Evolutionary conservation across 148 eudicot species (phyloP).

Genomic region (Salicornia ramosissima): DNA sequence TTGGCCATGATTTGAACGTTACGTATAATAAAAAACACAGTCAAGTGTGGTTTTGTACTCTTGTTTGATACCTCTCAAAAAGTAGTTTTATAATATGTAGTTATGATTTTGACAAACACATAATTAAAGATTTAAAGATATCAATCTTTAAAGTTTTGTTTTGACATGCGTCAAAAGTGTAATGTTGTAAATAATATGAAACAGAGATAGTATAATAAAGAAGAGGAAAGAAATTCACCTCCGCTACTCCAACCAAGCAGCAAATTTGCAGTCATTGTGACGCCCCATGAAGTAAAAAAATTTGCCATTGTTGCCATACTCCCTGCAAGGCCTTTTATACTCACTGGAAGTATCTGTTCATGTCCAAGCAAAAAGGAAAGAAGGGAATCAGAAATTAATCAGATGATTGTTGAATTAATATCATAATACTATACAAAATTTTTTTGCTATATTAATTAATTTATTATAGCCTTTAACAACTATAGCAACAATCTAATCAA

Average conservation of each 20-base stretch:
- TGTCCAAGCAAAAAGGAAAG: background rate
- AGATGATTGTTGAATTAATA: background rate
- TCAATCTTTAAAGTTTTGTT: too few species aligned
- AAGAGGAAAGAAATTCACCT: constrained; percentile 46
- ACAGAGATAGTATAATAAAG: too few species aligned
- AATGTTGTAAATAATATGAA: too few species aligned
- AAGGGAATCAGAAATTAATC: background rate
- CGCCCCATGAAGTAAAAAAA: constrained; percentile 52
- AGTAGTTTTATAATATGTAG: too few species aligned
- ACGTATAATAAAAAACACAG: too few species aligned
- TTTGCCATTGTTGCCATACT: constrained; percentile 69
- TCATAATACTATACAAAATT: background rate
- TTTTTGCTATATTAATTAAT: too few species aligned
- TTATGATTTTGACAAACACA: too few species aligned
- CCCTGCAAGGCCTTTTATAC: constrained; percentile 74
- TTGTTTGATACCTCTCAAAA: too few species aligned
- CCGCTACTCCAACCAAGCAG: constrained; percentile 68
- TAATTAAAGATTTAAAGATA: too few species aligned
- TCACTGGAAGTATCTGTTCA: constrained; percentile 64
- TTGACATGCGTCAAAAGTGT: too few species aligned
- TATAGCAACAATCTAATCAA: background rate
- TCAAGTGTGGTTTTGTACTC: too few species aligned
- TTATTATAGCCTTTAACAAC: background rate
- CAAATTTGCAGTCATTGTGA: constrained; percentile 74
- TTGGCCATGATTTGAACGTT: too few species aligned